These are phyloP conservation scores for Leishmania gerbilli DNA, from an alignment of 208 protist genomes.

Conservation along the genomic window DNA sequence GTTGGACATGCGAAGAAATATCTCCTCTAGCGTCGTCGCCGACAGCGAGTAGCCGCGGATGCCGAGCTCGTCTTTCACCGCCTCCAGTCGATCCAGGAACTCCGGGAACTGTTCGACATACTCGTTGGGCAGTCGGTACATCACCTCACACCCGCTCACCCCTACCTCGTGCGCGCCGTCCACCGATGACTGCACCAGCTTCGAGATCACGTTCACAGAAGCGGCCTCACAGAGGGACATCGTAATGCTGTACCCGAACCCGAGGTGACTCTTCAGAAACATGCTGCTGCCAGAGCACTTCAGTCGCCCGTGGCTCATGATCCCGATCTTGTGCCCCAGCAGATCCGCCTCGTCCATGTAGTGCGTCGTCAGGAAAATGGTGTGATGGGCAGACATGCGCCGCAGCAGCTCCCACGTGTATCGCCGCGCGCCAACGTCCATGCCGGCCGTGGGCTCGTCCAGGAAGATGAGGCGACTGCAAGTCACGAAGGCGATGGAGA, in stretches of 20 bases:
- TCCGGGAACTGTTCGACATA: constrained; percentile 35
- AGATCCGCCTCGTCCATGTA: constrained; percentile 98
- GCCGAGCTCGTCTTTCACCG: constrained; percentile 21
- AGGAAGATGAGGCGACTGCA: constrained; percentile 84
- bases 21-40: constrained; percentile 75
- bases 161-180: constrained; percentile 36
- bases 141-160: constrained; percentile 39
- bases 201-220: constrained; percentile 20
- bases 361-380: constrained; percentile 88
- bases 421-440: constrained; percentile 84
- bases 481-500: constrained; percentile 90
- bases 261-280: constrained; percentile 54
- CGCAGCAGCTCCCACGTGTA: constrained; percentile 84
- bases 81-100: constrained; percentile 50
- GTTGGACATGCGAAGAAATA: constrained; percentile 66
- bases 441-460: constrained; percentile 91
- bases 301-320: constrained; percentile 79
- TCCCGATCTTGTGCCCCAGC: constrained; percentile 91
- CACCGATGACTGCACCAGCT: constrained; percentile 26
- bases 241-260: constrained; percentile 56
- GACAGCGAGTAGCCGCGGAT: constrained; percentile 56
- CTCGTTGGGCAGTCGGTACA: constrained; percentile 48
- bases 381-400: constrained; percentile 40
- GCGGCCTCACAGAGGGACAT: constrained; percentile 26
- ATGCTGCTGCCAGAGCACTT: constrained; percentile 54